These are phyloP conservation scores for Linnemannia zychae DNA, from an alignment of 192 early-diverging fungal genomes.

Conservation along the genomic window DNA sequence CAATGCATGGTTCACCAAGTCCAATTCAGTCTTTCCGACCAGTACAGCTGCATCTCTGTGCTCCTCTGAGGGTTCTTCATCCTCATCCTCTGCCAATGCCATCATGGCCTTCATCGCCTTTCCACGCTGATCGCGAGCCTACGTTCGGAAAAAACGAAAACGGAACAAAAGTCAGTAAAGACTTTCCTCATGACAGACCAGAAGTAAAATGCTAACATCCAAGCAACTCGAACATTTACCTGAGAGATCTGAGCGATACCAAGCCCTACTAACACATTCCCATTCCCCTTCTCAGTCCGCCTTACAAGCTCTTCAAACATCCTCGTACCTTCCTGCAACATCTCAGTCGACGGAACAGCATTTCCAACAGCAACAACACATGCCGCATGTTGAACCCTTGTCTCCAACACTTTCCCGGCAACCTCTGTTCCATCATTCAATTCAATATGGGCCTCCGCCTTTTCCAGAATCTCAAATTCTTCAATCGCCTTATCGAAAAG, in stretches of 20 bases:
- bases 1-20: constrained; percentile 10
- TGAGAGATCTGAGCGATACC: constrained; percentile 40
- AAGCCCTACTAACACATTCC: constrained; percentile 30
- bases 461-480: constrained; percentile 57
- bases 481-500: constrained; percentile 72
- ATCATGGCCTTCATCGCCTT: constrained; percentile 19
- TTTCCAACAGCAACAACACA: constrained; percentile 43
- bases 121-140: constrained; percentile 27
- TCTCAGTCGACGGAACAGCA: constrained; percentile 30
- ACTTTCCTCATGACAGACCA: too few species aligned
- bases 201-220: too few species aligned
- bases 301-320: constrained; percentile 53
- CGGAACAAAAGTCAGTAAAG: not conserved
- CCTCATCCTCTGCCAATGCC: constrained; percentile 23
- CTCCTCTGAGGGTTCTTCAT: constrained; percentile 29
- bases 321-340: constrained; percentile 46
- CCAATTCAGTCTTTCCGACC: constrained; percentile 25
- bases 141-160: not conserved
- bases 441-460: constrained; percentile 57
- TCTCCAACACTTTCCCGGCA: constrained; percentile 22
- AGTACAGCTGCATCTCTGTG: constrained; percentile 30
- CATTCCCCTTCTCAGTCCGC: constrained; percentile 14
- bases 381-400: constrained; percentile 44
- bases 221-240: constrained; percentile 20
- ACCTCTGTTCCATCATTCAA: constrained; percentile 49